These are phyloP conservation scores for Orbilia quercus DNA, from an alignment of 2,329 filamentous ascomycete species.

Conservation along the genomic window DNA sequence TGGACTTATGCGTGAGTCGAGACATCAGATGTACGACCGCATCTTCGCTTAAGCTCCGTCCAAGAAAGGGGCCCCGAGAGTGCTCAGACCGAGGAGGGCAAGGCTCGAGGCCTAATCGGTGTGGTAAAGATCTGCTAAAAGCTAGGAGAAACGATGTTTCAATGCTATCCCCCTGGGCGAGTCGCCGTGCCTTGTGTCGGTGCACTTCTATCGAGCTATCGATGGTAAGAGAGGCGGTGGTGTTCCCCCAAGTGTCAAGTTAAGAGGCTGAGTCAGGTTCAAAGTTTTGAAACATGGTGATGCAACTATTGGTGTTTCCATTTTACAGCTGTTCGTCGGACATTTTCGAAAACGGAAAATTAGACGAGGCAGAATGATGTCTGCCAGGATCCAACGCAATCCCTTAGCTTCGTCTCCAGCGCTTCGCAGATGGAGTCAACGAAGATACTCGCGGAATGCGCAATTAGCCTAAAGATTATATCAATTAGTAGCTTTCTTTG, in stretches of 20 bases:
- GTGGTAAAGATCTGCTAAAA: conserved; percentile 18
- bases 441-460: neutral
- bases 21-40: conserved; percentile 39
- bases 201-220: conserved; percentile 5
- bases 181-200: conserved; percentile 38
- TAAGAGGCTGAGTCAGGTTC: conserved; percentile 32
- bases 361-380: conserved; percentile 32
- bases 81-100: too few relatives aligned
- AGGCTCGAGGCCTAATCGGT: conserved; percentile 8
- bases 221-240: conserved; percentile 3
- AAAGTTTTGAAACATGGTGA: conserved; percentile 51
- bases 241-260: conserved; percentile 30
- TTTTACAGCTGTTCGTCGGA: conserved; percentile 30
- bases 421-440: conserved; percentile 1
- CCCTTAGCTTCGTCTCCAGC: conserved; percentile 33
- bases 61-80: conserved; percentile 3
- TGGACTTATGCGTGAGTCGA: conserved; percentile 27
- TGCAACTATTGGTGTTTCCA: conserved; percentile 54
- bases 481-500: too few relatives aligned
- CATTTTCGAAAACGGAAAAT: conserved; percentile 26
- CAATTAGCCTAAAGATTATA: conserved; percentile 44
- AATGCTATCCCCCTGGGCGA: conserved; percentile 42
- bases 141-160: conserved; percentile 51
- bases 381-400: conserved; percentile 12
- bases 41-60: conserved; percentile 24